Conservation (phyloP, 2,329 filamentous ascomycete species). For the Talaromyces sp. region DNA sequence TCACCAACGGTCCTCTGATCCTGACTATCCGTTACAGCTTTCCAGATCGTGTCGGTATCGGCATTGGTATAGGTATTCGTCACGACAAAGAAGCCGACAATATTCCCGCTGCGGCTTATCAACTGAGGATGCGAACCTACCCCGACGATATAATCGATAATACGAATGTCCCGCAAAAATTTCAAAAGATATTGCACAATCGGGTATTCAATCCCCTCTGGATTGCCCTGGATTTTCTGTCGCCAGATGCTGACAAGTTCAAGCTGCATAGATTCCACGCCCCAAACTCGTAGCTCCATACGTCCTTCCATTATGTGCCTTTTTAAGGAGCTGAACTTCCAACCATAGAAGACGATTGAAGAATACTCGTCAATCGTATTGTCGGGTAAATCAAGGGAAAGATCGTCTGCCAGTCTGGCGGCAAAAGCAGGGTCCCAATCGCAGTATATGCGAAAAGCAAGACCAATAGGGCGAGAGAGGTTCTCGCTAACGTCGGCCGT, state of each 20-base stretch:
- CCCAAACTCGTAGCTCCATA: constrained; percentile 82
- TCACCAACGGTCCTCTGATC: constrained; percentile 81
- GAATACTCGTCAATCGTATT: constrained; percentile 21
- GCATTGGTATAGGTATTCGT: constrained; percentile 64
- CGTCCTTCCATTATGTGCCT: constrained; percentile 75
- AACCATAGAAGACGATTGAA: constrained; percentile 44
- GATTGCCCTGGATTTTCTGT: constrained; percentile 43
- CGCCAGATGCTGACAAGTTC: constrained; percentile 65
- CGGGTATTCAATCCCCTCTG: constrained; percentile 40
- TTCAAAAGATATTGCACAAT: constrained; percentile 63
- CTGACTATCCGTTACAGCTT: constrained; percentile 71
- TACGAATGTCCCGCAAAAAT: constrained; percentile 61
- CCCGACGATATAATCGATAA: constrained; percentile 83
- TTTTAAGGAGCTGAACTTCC: constrained; percentile 63
- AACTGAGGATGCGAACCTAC: constrained; percentile 89
- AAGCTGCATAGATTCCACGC: constrained; percentile 65
- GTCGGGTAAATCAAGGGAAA: constrained; percentile 30
- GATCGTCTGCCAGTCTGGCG: constrained; percentile 27
- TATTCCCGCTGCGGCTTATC: constrained; percentile 72
- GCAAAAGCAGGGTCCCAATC: constrained; percentile 25
- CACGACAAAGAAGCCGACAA: constrained; percentile 80
- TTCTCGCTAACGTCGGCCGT: constrained; percentile 35
- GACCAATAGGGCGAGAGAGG: constrained; percentile 28
- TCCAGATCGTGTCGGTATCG: constrained; percentile 79
- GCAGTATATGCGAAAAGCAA: constrained; percentile 25